A percentile compares a stretch with the other conserved stretches of the same genome.
Evolutionary conservation across 306 rosid genomes (phyloP).

Genomic region (Lithocarpus polystachyus): DNA sequence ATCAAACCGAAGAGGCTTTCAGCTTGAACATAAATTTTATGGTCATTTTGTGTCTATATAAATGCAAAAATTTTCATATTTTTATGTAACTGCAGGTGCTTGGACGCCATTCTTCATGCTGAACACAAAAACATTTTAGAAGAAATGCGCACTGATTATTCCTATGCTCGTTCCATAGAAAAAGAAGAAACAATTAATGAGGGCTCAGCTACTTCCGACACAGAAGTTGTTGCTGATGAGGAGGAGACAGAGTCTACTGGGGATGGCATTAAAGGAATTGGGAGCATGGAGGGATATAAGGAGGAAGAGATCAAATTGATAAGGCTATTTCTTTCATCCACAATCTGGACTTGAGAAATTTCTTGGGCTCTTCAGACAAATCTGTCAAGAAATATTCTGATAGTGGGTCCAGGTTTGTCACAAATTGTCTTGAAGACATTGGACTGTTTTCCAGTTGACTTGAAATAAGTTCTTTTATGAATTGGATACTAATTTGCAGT

Average conservation of each 20-base stretch:
- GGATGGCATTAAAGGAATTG: no score
- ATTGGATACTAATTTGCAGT: neutral
- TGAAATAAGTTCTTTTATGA: neutral
- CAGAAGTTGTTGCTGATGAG: no score
- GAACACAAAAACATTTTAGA: slow-evolving; percentile 79
- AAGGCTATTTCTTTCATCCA: no score
- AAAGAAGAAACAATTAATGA: slow-evolving; percentile 14
- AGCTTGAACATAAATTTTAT: neutral
- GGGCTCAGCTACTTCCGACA: slow-evolving; percentile 22
- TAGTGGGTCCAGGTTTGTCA: no score
- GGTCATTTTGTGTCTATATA: neutral
- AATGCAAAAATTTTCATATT: neutral
- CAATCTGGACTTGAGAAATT: no score
- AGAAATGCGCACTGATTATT: slow-evolving; percentile 89
- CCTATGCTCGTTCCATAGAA: slow-evolving; percentile 34
- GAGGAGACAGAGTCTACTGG: no score
- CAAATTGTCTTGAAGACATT: neutral
- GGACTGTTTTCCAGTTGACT: neutral
- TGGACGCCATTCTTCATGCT: slow-evolving; percentile 93
- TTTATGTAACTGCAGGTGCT: slow-evolving; percentile 50
- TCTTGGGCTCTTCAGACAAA: no score
- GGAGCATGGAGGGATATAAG: no score
- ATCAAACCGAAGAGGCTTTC: neutral
- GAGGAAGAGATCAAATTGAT: no score
- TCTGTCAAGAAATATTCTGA: no score